Conservation (phyloP, 352 stramenopile species). For the Phytopythium mirpurense region DNA sequence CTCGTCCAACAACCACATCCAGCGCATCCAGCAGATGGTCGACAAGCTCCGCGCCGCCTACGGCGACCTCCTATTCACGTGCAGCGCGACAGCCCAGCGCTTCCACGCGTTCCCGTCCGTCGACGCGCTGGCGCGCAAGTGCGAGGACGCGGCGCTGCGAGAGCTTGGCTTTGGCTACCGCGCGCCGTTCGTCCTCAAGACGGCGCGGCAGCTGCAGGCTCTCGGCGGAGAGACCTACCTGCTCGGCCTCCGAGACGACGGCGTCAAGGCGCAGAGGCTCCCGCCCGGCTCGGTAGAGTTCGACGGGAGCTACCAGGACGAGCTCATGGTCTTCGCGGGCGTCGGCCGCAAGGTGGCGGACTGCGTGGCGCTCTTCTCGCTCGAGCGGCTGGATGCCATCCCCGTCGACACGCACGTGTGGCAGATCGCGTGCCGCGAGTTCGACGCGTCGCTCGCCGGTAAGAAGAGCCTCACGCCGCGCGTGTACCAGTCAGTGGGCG, state of each 20-base stretch:
- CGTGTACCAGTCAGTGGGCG: constrained; percentile 85
- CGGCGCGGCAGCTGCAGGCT: constrained; percentile 58
- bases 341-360: constrained; percentile 96
- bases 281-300: background rate
- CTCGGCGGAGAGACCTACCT: constrained; percentile 67
- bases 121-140: constrained; percentile 52
- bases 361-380: constrained; percentile 96
- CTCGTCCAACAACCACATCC: constrained; percentile 98
- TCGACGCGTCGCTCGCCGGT: constrained; percentile 37
- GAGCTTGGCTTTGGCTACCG: constrained; percentile 87
- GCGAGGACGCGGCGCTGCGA: constrained; percentile 83
- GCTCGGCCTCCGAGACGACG: constrained; percentile 33
- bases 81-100: constrained; percentile 2
- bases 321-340: constrained; percentile 69
- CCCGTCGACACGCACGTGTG: constrained; percentile 97
- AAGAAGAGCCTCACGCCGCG: constrained; percentile 79
- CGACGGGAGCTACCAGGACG: constrained; percentile 36
- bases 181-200: constrained; percentile 86
- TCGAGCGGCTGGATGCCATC: constrained; percentile 91
- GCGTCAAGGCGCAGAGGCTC: background rate
- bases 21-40: constrained; percentile 93
- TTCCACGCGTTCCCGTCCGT: constrained; percentile 92
- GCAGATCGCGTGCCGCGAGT: constrained; percentile 91
- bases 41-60: constrained; percentile 85
- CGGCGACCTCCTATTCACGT: constrained; percentile 57